phyloP scores from a whole-genome alignment of 139 green algal species.

The Closterium sp. region DNA sequence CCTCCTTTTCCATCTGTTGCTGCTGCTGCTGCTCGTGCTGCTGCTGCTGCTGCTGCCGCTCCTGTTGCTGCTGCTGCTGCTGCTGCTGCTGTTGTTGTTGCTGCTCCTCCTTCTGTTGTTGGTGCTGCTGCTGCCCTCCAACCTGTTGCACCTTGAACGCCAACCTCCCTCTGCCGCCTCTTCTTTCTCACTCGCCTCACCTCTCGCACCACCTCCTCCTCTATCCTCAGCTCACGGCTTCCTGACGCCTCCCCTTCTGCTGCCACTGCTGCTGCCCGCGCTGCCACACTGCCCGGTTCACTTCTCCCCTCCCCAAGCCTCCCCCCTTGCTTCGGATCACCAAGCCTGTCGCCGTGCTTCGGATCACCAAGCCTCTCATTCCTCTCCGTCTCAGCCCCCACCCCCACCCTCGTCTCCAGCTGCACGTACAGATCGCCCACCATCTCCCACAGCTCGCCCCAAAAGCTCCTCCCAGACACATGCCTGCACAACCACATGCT shows the following conservation, averaged over 20 bases:
- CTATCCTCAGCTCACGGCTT: constrained; percentile 22
- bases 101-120: no score
- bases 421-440: constrained; percentile 46
- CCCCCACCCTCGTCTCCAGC: constrained; percentile 12
- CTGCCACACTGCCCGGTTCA: neutral
- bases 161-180: neutral
- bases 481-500: neutral
- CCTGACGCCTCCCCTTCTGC: constrained; percentile 9
- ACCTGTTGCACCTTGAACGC: neutral
- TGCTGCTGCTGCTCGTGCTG: neutral
- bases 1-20: constrained; percentile 13
- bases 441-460: constrained; percentile 35
- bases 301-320: neutral
- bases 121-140: neutral
- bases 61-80: no score
- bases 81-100: constrained; percentile 24
- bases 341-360: no score
- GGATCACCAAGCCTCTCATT: neutral
- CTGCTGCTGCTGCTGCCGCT: constrained; percentile 25
- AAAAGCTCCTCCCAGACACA: constrained; percentile 9
- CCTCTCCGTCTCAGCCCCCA: neutral
- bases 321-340: neutral
- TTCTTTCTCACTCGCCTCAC: constrained; percentile 46
- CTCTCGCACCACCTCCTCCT: constrained; percentile 30
- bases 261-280: neutral